These are phyloP conservation scores for Crucihimalaya himalaica DNA, from an alignment of 345 rosid genomes.

Conservation along the genomic window DNA sequence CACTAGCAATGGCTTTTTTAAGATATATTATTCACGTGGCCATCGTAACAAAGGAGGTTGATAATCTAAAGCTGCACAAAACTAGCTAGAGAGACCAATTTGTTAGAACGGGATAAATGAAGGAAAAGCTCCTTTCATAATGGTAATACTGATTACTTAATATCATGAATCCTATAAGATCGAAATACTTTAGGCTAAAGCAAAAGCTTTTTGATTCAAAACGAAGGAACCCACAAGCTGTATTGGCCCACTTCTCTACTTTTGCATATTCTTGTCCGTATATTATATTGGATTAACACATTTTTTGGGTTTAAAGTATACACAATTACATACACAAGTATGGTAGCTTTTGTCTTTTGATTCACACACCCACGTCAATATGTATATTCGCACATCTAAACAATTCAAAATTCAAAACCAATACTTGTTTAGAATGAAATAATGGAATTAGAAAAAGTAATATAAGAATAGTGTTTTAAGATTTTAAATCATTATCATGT, in stretches of 20 bases:
- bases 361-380: neutral
- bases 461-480: neutral
- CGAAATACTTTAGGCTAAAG: slow-evolving; percentile 41
- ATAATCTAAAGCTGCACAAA: slow-evolving; percentile 15
- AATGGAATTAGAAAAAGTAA: neutral
- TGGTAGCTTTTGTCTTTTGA: neutral
- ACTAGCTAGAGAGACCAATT: neutral
- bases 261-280: slow-evolving; percentile 23
- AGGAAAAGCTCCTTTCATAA: neutral
- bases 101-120: neutral
- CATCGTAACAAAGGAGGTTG: neutral
- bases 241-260: slow-evolving; percentile 28
- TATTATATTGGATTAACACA: neutral
- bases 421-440: neutral
- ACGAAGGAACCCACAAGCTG: slow-evolving; percentile 27
- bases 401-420: neutral
- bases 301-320: neutral
- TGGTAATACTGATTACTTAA: slow-evolving; percentile 8
- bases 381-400: neutral
- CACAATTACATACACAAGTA: neutral
- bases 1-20: neutral
- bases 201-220: slow-evolving; percentile 39
- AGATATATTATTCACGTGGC: neutral
- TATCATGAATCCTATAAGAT: slow-evolving; percentile 13
- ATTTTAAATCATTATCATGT: neutral